These are phyloP conservation scores for Hericium coralloides DNA, from an alignment of 768 basidiomycete species.

Conservation along the genomic window DNA sequence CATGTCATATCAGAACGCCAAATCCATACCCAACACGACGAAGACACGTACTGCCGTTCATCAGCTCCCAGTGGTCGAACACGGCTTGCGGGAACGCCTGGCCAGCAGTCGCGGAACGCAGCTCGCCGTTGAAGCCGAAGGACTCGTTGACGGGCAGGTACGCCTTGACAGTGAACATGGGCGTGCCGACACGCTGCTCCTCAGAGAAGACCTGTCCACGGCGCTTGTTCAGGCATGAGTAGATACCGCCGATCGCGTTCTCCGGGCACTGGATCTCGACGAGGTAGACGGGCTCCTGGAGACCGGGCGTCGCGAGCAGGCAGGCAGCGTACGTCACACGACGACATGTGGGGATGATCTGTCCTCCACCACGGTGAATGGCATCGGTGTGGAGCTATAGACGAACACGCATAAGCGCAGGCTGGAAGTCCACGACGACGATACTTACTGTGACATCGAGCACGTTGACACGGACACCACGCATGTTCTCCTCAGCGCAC, in stretches of 20 bases:
- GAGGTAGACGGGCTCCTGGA: slow-evolving; percentile 96
- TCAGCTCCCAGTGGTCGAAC: slow-evolving; percentile 88
- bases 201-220: slow-evolving; percentile 98
- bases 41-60: slow-evolving; percentile 62
- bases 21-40: background rate
- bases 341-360: slow-evolving; percentile 95
- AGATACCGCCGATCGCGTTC: slow-evolving; percentile 95
- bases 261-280: slow-evolving; percentile 99
- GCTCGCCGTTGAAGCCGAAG: slow-evolving; percentile 96
- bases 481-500: slow-evolving; percentile 96
- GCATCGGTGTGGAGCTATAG: slow-evolving; percentile 90
- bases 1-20: background rate
- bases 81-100: slow-evolving; percentile 98
- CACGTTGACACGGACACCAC: slow-evolving; percentile 93
- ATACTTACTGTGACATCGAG: slow-evolving; percentile 83
- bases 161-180: slow-evolving; percentile 99
- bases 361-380: slow-evolving; percentile 98
- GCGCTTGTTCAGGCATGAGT: slow-evolving; percentile 88
- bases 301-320: slow-evolving; percentile 79
- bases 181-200: slow-evolving; percentile 94
- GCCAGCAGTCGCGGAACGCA: slow-evolving; percentile 85
- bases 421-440: background rate
- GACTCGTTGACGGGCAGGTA: slow-evolving; percentile 88
- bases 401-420: slow-evolving; percentile 1
- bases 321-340: slow-evolving; percentile 95